Evolutionary conservation across 768 basidiomycete genomes (phyloP).

Genomic region (Pleurotus tuber-regium): DNA sequence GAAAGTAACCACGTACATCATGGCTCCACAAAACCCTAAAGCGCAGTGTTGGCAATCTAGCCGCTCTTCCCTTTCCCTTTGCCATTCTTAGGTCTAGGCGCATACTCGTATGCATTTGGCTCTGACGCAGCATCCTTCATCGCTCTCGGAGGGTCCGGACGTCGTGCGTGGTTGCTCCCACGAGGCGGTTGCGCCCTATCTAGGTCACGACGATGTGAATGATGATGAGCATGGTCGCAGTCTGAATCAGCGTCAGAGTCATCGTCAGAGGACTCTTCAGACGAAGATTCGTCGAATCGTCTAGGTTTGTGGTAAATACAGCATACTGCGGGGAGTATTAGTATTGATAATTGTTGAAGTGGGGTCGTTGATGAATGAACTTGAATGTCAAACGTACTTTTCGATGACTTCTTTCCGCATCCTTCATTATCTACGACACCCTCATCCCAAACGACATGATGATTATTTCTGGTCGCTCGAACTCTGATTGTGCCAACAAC

Average conservation of each 20-base stretch:
- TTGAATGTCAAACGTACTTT: constrained; percentile 72
- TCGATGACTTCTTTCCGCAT: constrained; percentile 86
- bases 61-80: constrained; percentile 33
- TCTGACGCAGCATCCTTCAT: constrained; percentile 25
- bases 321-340: constrained; percentile 71
- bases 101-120: constrained; percentile 51
- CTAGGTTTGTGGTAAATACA: constrained; percentile 91
- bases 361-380: too few species aligned
- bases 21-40: too few species aligned
- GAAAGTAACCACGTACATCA: too few species aligned
- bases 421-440: constrained; percentile 91
- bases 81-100: constrained; percentile 30
- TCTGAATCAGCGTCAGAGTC: constrained; percentile 52
- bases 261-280: constrained; percentile 33
- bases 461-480: constrained; percentile 45
- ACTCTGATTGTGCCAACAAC: constrained; percentile 56
- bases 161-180: constrained; percentile 9
- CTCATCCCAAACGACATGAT: constrained; percentile 78
- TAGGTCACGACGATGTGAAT: constrained; percentile 13
- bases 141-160: constrained; percentile 9
- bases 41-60: too few species aligned
- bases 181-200: constrained; percentile 1
- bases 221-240: constrained; percentile 26
- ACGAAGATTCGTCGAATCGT: constrained; percentile 80
- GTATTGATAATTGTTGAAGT: too few species aligned